Evolutionary conservation across 495 filamentous ascomycete species (phyloP).

Genomic region (Bombardia bombarda): DNA sequence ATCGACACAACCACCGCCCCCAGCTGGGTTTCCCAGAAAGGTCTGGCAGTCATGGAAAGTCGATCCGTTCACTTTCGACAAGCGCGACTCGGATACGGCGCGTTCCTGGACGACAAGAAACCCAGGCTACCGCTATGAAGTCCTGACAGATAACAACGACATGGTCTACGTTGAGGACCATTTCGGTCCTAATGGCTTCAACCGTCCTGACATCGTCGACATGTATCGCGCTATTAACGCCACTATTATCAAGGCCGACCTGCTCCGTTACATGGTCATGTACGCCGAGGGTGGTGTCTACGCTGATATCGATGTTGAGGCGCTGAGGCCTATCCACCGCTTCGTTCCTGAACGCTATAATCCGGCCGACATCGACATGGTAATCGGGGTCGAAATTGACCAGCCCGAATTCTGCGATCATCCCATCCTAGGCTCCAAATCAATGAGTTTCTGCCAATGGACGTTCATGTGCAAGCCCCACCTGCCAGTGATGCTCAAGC

Average conservation of each 20-base stretch:
- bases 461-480: constrained; percentile 52
- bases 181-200: constrained; percentile 43
- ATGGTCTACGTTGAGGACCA: constrained; percentile 47
- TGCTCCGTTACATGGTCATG: constrained; percentile 49
- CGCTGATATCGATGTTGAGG: constrained; percentile 49
- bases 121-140: constrained; percentile 50
- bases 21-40: constrained; percentile 16
- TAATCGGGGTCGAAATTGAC: constrained; percentile 57
- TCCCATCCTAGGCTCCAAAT: constrained; percentile 52
- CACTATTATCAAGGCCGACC: constrained; percentile 52
- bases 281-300: constrained; percentile 48
- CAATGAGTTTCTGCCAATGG: constrained; percentile 57
- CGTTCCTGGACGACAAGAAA: constrained; percentile 51
- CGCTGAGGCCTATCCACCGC: constrained; percentile 32
- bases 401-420: constrained; percentile 50
- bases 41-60: constrained; percentile 63
- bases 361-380: constrained; percentile 43
- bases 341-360: constrained; percentile 44
- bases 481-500: constrained; percentile 49
- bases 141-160: constrained; percentile 52
- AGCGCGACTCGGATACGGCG: constrained; percentile 40
- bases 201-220: constrained; percentile 50
- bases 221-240: constrained; percentile 44
- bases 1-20: neutral
- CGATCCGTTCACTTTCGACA: constrained; percentile 44